phyloP scores from a whole-genome alignment of 148 eudicot species.

The Agrostemma githago region DNA sequence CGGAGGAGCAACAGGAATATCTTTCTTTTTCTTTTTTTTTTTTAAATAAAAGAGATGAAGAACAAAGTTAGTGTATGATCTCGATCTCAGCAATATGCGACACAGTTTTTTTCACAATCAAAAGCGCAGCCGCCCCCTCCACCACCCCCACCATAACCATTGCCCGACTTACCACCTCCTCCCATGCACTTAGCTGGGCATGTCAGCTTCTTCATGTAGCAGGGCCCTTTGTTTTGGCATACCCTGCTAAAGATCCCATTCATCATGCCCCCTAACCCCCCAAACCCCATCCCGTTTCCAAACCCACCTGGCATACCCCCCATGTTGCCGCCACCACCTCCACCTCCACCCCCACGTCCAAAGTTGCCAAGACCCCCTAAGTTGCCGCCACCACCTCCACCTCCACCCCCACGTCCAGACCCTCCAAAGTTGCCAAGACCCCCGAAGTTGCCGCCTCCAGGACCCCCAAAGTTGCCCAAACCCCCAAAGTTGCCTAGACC shows the following conservation, averaged over 20 bases:
- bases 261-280: conserved; percentile 76
- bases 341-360: conserved; percentile 39
- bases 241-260: conserved; percentile 43
- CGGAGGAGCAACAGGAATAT: no score
- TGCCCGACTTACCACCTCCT: conserved; percentile 63
- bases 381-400: conserved; percentile 30
- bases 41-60: no score
- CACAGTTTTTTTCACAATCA: conserved; percentile 75
- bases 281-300: conserved; percentile 69
- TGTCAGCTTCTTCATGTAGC: conserved; percentile 62
- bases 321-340: neutral
- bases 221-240: conserved; percentile 71
- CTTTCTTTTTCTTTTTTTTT: no score
- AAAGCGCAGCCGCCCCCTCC: conserved; percentile 94
- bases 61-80: no score
- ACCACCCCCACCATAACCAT: conserved; percentile 69
- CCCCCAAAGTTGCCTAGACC: neutral
- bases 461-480: neutral
- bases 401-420: conserved; percentile 19
- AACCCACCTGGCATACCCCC: neutral
- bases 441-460: neutral
- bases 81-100: conserved; percentile 46
- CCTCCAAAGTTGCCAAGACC: neutral
- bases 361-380: conserved; percentile 34
- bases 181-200: conserved; percentile 83